Evolutionary conservation across 495 filamentous ascomycete species (phyloP), one percentile per base, ranked within the genome.

Genomic region (Podospora pseudoanserina): DNA sequence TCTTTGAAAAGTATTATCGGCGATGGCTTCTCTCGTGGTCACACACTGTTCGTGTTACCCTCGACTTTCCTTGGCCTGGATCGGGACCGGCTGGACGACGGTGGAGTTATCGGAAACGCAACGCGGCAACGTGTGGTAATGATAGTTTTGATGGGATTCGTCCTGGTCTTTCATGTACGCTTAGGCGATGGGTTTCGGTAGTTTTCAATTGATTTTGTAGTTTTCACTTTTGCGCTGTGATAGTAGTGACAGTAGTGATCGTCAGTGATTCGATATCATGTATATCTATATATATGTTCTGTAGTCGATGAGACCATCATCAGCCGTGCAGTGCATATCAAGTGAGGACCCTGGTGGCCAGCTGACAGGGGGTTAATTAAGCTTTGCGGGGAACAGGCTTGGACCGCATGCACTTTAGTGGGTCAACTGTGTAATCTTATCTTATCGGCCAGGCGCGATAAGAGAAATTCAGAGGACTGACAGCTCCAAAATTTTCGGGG

Each of bases 381-480:
- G 61, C 60, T 68, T 72, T 70, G 49, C 60, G 65, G 61, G 64
- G 69, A 26, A 63, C 39, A 63, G 63, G 71, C 67, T 66, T 67
- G 62, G 67, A 57, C 58, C 65, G 15, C 56, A 64, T 57, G 55
- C n/a, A 58, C 5, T 19, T 6, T 34, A 15, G 64, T 57, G 70
- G 70, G 60, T 26, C 55, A 26, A 15, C n/a, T 2, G 9, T 58
- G 60, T 26, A 62, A 34, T 63, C 19, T 49, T 63, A 63, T 64
- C 65, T 16, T n/a, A n/a, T 4, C 32, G 65, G 27, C 59, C 61
- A 60, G 64, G 66, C 62, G 60, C 30, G 61, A 60, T 53, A 65
- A 26, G 61, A 26, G 61, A 63, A 63, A 63, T 39, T 63, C 61
- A 62, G 61, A 7, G 28, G 61, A 49, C 30, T 63, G 61, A 7